phyloP scores from a whole-genome alignment of 2,329 filamentous ascomycete species.

The Fonsecaea pugnacius region DNA sequence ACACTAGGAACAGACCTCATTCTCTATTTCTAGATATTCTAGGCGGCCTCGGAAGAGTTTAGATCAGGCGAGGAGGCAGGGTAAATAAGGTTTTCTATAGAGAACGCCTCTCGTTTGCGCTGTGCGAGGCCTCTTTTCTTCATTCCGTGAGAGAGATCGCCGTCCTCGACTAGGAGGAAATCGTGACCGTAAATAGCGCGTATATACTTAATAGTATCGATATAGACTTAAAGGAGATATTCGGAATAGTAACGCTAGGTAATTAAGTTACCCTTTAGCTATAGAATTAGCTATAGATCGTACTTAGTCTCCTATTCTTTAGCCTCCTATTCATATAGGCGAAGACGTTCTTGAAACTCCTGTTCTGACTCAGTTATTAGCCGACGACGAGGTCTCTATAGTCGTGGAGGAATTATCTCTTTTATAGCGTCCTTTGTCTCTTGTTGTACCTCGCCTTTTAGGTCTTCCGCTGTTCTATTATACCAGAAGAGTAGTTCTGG shows the following conservation, averaged over 20 bases:
- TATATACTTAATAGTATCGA: background rate
- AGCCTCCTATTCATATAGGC: too few species aligned
- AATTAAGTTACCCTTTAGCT: background rate
- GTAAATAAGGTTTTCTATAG: background rate
- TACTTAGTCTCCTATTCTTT: too few species aligned
- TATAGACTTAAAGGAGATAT: background rate
- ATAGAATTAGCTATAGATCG: background rate
- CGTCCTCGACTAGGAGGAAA: background rate
- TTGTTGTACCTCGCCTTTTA: too few species aligned
- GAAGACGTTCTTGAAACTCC: too few species aligned
- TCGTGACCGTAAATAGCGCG: background rate
- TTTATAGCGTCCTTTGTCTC: too few species aligned
- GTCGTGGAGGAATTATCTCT: too few species aligned
- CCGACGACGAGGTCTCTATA: too few species aligned
- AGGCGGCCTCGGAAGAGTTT: background rate
- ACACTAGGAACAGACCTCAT: background rate
- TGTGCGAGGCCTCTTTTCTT: background rate
- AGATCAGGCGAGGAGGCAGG: background rate
- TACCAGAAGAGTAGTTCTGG: too few species aligned
- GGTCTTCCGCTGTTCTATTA: too few species aligned
- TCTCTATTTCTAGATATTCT: constrained; percentile 1
- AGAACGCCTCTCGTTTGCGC: background rate
- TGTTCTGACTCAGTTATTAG: too few species aligned
- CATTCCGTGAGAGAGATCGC: background rate
- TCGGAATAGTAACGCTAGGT: background rate